Percentiles rank a stretch among this genome's conserved stretches.
phyloP scores from a whole-genome alignment of 2,329 filamentous ascomycete genomes.

The Cryphonectria carpinicola region DNA sequence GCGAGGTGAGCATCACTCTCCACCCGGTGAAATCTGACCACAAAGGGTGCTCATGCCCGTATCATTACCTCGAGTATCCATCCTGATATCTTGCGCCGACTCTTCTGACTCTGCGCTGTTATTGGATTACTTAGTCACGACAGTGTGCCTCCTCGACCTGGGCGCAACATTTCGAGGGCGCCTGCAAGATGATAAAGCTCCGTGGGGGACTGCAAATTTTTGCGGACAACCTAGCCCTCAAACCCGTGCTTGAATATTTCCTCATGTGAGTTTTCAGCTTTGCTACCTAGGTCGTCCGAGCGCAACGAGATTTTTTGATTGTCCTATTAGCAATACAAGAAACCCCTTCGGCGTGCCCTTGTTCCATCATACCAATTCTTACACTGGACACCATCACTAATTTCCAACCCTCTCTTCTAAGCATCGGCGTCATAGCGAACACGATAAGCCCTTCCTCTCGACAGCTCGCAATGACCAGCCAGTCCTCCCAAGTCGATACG shows the following conservation, averaged over 20 bases:
- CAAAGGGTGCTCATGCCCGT: background rate
- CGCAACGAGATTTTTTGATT: background rate
- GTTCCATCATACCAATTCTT: background rate
- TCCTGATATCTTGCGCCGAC: background rate
- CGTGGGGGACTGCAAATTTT: slow-evolving; percentile 1
- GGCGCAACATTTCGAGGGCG: slow-evolving; percentile 27
- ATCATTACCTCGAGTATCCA: background rate
- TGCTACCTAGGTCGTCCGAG: background rate
- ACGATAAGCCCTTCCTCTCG: slow-evolving; percentile 41
- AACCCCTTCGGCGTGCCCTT: background rate
- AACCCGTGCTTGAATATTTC: background rate
- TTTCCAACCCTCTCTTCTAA: slow-evolving; percentile 20
- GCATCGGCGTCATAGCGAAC: slow-evolving; percentile 39
- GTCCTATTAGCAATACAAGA: background rate
- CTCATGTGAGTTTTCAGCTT: slow-evolving; percentile 3
- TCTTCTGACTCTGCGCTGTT: background rate
- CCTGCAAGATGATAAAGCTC: slow-evolving; percentile 25
- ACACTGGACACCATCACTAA: slow-evolving; percentile 22
- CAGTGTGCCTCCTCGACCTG: slow-evolving; percentile 10
- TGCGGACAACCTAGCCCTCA: background rate
- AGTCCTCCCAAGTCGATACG: slow-evolving; percentile 35
- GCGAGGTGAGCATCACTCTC: background rate
- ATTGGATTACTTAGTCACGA: background rate
- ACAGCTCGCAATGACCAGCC: slow-evolving; percentile 35
- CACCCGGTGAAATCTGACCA: background rate